Evolutionary conservation across 176 grass and related monocot genomes (phyloP).

Genomic region (Cymbopogon citratus): DNA sequence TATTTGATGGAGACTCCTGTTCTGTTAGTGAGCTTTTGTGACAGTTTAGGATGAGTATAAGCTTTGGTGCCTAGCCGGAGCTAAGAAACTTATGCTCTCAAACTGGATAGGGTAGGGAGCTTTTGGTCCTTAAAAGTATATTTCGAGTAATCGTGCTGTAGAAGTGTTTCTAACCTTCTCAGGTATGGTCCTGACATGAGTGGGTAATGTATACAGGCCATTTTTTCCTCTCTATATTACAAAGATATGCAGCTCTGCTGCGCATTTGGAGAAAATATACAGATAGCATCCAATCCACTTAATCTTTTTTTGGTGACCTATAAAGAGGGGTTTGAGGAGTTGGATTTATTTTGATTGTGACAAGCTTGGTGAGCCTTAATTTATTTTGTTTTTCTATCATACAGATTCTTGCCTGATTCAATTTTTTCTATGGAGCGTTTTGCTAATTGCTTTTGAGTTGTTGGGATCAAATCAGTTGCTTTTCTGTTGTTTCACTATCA

Average conservation of each 20-base stretch:
- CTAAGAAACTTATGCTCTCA: background rate
- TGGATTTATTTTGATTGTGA: too few species aligned
- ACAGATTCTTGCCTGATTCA: background rate
- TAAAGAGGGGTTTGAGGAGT: background rate
- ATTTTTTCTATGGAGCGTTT: background rate
- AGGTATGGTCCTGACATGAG: background rate
- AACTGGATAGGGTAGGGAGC: too few species aligned
- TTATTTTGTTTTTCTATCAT: background rate
- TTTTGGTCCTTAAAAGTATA: too few species aligned
- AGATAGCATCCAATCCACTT: background rate
- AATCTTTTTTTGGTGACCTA: background rate
- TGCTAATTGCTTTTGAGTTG: background rate
- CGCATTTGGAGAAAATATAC: background rate
- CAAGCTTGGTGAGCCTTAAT: background rate
- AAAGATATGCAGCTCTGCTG: background rate
- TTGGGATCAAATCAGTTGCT: background rate
- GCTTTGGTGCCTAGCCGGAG: background rate
- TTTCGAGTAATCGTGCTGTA: too few species aligned
- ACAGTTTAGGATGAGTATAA: too few species aligned
- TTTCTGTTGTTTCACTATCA: slow-evolving; percentile 4
- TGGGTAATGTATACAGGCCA: background rate
- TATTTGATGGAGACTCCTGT: too few species aligned
- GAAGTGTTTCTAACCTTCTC: background rate
- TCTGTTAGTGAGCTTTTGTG: too few species aligned
- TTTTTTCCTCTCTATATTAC: background rate